A percentile compares a stretch with the other conserved stretches of the same genome.
Conservation (phyloP, 2,329 filamentous ascomycete genomes). For the Diaporthe aspalathi region DNA sequence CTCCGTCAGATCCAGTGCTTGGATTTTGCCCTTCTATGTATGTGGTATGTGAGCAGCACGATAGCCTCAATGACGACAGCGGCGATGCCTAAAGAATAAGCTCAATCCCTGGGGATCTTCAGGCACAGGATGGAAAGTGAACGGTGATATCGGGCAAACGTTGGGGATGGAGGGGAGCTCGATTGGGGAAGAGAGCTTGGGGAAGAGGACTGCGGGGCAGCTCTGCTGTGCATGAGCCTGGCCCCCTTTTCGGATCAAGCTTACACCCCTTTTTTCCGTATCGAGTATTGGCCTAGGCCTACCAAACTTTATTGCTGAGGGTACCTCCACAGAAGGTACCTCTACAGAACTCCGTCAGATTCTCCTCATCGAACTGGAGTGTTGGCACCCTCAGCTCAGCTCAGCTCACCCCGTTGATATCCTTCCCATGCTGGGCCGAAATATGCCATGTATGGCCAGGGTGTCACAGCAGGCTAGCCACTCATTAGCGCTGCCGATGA, state of each 20-base stretch:
- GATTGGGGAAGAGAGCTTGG: background rate
- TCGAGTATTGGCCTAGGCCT: too few species aligned
- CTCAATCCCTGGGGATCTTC: slow-evolving; percentile 22
- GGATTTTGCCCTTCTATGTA: background rate
- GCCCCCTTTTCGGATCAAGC: background rate
- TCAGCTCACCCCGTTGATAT: background rate
- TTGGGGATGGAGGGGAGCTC: slow-evolving; percentile 13
- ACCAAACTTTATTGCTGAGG: too few species aligned
- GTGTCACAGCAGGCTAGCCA: background rate
- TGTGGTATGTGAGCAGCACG: slow-evolving; percentile 8
- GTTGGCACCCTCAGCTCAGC: background rate
- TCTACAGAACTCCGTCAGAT: too few species aligned
- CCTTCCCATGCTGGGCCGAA: background rate
- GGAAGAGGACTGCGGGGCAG: slow-evolving; percentile 6
- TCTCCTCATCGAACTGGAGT: background rate
- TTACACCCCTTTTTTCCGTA: background rate
- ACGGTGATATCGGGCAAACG: slow-evolving; percentile 2
- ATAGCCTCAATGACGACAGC: slow-evolving; percentile 35
- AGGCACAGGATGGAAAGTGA: background rate
- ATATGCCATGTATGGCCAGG: too few species aligned
- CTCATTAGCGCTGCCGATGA: background rate
- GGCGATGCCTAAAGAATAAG: slow-evolving; percentile 17
- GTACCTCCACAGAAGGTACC: background rate
- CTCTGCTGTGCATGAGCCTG: background rate
- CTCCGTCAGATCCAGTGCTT: slow-evolving; percentile 1